Conservation (phyloP, 495 filamentous ascomycete genomes). For the Penicillium cosmopolitanum region DNA sequence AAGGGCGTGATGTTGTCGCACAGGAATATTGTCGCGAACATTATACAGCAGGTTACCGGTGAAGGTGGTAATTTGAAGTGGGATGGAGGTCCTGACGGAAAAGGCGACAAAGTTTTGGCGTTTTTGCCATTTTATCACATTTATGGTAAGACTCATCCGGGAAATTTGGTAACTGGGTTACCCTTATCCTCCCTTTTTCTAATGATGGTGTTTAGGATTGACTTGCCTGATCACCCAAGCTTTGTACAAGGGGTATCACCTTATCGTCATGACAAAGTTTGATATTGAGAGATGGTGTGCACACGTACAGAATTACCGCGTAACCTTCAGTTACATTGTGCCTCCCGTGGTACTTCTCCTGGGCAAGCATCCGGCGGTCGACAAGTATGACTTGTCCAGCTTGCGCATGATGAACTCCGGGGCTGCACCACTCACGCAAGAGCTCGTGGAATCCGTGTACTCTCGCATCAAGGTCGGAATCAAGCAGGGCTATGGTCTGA, state of each 20-base stretch:
- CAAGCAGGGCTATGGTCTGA: constrained; percentile 90
- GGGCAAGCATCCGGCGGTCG: constrained; percentile 74
- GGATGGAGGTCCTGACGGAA: constrained; percentile 61
- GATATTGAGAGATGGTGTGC: constrained; percentile 78
- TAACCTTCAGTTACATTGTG: constrained; percentile 81
- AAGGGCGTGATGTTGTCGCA: constrained; percentile 95
- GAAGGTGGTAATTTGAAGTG: constrained; percentile 65
- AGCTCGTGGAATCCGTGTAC: constrained; percentile 81
- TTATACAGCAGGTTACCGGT: constrained; percentile 55
- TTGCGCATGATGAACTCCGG: constrained; percentile 87
- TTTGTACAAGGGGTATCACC: constrained; percentile 67
- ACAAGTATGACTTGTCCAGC: constrained; percentile 77
- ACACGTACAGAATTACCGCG: constrained; percentile 70
- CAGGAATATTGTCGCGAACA: constrained; percentile 77
- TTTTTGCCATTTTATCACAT: constrained; percentile 96
- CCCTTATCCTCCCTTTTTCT: background rate
- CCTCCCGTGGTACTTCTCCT: constrained; percentile 85
- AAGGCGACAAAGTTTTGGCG: constrained; percentile 73
- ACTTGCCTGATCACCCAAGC: constrained; percentile 65
- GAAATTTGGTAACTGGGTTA: background rate
- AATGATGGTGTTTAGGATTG: constrained; percentile 53
- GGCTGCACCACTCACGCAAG: constrained; percentile 83
- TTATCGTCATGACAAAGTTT: constrained; percentile 82
- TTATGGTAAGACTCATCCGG: constrained; percentile 59
- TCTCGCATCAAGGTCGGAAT: constrained; percentile 72